Percentiles rank a stretch among this genome's conserved stretches.
Evolutionary conservation across 2,329 filamentous ascomycete genomes (phyloP).

Genomic region (Passalora sequoiae): DNA sequence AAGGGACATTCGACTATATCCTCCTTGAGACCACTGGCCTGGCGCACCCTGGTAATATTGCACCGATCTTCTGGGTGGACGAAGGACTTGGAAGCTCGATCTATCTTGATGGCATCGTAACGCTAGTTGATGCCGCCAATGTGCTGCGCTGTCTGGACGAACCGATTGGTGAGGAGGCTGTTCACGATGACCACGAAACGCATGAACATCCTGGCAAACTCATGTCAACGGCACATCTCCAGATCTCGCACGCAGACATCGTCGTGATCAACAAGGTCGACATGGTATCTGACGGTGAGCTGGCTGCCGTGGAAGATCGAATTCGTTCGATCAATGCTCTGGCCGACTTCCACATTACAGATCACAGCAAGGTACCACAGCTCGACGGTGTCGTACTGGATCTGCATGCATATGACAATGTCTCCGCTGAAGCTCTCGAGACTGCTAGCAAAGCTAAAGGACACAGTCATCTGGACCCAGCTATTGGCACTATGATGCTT

Average conservation of each 20-base stretch:
- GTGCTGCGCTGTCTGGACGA: constrained; percentile 78
- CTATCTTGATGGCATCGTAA: constrained; percentile 94
- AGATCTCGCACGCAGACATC: constrained; percentile 95
- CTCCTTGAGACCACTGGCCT: constrained; percentile 92
- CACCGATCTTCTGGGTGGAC: constrained; percentile 95
- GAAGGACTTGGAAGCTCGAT: constrained; percentile 92
- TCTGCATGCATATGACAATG: constrained; percentile 84
- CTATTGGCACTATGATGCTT: constrained; percentile 78
- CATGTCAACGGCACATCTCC: constrained; percentile 87
- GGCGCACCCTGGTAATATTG: constrained; percentile 91
- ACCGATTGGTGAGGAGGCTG: constrained; percentile 32
- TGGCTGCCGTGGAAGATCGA: constrained; percentile 63
- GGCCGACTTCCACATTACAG: constrained; percentile 76
- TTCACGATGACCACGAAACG: constrained; percentile 45
- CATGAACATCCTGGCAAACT: constrained; percentile 55
- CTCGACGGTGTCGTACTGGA: constrained; percentile 85
- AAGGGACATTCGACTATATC: constrained; percentile 94
- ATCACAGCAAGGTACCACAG: constrained; percentile 71
- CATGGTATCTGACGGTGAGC: constrained; percentile 65
- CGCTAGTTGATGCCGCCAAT: constrained; percentile 91
- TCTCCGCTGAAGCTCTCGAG: constrained; percentile 60
- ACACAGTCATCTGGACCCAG: constrained; percentile 85
- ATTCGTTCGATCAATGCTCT: constrained; percentile 84
- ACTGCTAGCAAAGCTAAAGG: constrained; percentile 62
- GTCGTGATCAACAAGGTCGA: constrained; percentile 93